Evolutionary conservation across 495 filamentous ascomycete species (phyloP).

Genomic region (Hypoxylon perforatum): DNA sequence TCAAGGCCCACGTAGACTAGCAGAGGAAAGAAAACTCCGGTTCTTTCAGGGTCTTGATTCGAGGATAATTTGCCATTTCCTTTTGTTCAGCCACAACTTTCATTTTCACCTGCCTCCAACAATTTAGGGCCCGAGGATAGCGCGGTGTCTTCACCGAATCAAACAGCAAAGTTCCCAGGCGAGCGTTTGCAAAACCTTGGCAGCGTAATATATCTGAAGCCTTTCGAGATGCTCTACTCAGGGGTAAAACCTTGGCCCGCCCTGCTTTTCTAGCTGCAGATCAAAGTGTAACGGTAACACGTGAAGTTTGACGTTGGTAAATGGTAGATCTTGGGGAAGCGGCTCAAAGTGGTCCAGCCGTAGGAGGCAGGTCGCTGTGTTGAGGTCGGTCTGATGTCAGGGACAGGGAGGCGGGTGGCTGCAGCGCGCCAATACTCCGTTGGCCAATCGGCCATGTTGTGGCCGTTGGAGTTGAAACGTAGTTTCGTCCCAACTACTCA

Average conservation of each 20-base stretch:
- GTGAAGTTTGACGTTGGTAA: conserved; percentile 16
- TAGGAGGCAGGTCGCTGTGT: background rate
- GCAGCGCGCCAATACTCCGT: conserved; percentile 7
- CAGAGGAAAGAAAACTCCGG: background rate
- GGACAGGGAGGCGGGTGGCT: conserved; percentile 23
- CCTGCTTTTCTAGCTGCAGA: conserved; percentile 7
- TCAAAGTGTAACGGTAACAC: conserved; percentile 25
- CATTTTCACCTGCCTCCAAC: too few species aligned
- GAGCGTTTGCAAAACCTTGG: too few species aligned
- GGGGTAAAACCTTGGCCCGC: background rate
- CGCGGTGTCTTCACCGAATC: background rate
- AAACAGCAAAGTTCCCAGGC: background rate
- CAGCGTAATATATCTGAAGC: too few species aligned
- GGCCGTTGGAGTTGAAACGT: conserved; percentile 27
- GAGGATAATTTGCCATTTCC: conserved; percentile 11
- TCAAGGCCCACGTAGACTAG: background rate
- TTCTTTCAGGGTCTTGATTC: conserved; percentile 5
- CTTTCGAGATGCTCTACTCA: background rate
- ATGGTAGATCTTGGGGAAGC: conserved; percentile 10
- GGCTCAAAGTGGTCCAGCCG: background rate
- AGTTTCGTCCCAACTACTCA: conserved; percentile 16
- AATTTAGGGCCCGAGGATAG: background rate
- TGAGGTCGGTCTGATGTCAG: conserved; percentile 27
- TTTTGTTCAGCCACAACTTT: too few species aligned
- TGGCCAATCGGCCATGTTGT: conserved; percentile 18